Conservation (phyloP, 164 flowering plant genomes). For the Pachysandra terminalis region DNA sequence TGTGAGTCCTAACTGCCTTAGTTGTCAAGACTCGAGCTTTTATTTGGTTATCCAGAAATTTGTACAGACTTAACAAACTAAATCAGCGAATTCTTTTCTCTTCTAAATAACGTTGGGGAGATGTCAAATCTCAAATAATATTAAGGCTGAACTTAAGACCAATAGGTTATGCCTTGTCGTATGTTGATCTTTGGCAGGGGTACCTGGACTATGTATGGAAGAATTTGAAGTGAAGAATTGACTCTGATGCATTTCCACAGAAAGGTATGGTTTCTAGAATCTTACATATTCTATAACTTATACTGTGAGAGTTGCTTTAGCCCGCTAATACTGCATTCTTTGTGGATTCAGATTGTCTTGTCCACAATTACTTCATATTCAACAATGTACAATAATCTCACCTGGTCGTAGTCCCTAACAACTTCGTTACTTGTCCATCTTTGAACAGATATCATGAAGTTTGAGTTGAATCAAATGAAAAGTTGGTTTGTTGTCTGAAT, state of each 20-base stretch:
- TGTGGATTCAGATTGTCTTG: too few relatives aligned
- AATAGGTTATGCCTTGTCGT: background rate
- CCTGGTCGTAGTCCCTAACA: background rate
- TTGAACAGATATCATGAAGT: background rate
- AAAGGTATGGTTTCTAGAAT: background rate
- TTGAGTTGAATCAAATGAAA: background rate
- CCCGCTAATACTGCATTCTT: too few relatives aligned
- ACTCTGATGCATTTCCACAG: background rate
- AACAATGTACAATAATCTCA: background rate
- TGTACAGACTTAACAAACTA: background rate
- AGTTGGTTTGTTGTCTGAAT: background rate
- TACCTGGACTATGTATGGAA: slow-evolving; percentile 47
- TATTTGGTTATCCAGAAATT: background rate
- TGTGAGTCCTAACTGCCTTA: background rate
- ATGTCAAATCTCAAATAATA: background rate
- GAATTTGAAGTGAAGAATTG: slow-evolving; percentile 11
- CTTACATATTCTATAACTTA: too few relatives aligned
- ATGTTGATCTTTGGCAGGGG: slow-evolving; percentile 38
- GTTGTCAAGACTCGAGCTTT: background rate
- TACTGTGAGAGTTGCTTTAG: too few relatives aligned
- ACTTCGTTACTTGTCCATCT: too few relatives aligned
- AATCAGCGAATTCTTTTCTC: too few relatives aligned
- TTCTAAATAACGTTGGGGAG: background rate
- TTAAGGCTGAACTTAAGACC: background rate
- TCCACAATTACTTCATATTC: too few relatives aligned